Conservation (phyloP, 2,329 filamentous ascomycete species). For the Aspergillus sp. region DNA sequence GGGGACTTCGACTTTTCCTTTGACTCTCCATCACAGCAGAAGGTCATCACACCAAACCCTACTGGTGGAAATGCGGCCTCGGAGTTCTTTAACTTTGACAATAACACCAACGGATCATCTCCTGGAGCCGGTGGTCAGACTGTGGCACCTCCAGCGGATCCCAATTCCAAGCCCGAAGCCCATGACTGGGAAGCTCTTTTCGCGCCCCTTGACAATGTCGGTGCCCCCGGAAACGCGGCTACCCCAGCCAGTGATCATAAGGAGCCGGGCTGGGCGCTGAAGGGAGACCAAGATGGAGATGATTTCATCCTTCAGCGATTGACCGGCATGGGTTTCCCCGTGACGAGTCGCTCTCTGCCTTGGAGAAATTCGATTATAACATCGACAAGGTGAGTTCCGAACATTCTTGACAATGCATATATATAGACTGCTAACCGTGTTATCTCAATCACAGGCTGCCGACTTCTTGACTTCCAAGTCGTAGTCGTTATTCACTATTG, state of each 20-base stretch:
- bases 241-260: constrained; percentile 15
- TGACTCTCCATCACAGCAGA: constrained; percentile 34
- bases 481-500: constrained; percentile 14
- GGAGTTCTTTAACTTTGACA: constrained; percentile 37
- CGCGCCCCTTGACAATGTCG: constrained; percentile 62
- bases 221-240: constrained; percentile 11
- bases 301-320: constrained; percentile 87
- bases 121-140: constrained; percentile 3
- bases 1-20: constrained; percentile 45
- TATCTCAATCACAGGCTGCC: constrained; percentile 25
- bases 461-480: constrained; percentile 39
- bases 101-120: constrained; percentile 19
- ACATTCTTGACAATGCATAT: neutral
- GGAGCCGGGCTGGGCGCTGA: constrained; percentile 62
- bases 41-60: constrained; percentile 16
- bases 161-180: constrained; percentile 35
- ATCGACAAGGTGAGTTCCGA: constrained; percentile 74
- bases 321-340: constrained; percentile 83
- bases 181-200: constrained; percentile 98
- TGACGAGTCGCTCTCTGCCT: constrained; percentile 66
- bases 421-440: neutral
- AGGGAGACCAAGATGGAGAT: constrained; percentile 73
- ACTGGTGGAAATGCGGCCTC: constrained; percentile 19
- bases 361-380: constrained; percentile 96
- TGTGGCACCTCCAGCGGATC: constrained; percentile 33